These are phyloP conservation scores for Pelagophyceae sp. DNA, from an alignment of 352 stramenopile genomes.

Conservation along the genomic window DNA sequence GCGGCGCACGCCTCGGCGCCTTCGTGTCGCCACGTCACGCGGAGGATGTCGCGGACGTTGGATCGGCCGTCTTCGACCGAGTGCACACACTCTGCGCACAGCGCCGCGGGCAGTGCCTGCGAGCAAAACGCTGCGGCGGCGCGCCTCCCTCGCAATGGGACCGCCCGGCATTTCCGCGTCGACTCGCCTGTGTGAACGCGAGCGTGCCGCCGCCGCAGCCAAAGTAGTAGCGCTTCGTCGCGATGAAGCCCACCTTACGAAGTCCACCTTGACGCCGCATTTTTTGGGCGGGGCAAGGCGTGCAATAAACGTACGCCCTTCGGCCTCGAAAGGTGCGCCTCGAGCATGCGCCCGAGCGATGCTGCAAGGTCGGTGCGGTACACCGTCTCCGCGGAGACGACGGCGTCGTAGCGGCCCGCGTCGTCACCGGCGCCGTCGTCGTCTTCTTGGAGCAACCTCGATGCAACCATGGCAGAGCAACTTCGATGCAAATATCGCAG, in stretches of 20 bases:
- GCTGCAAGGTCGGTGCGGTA: slow-evolving; percentile 1
- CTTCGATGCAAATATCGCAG: not conserved
- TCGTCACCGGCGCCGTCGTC: not conserved
- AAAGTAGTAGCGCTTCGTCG: slow-evolving; percentile 21
- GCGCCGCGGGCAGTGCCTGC: not conserved
- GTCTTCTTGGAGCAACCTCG: not conserved
- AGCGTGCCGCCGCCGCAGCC: not conserved
- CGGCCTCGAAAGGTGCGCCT: not conserved
- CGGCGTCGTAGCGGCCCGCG: not conserved
- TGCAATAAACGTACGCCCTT: not conserved
- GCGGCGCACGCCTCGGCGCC: too few species aligned
- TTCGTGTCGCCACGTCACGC: not conserved
- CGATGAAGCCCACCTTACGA: slow-evolving; percentile 3
- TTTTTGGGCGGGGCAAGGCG: too few species aligned
- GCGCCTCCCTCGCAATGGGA: too few species aligned
- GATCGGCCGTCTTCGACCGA: slow-evolving; percentile 9
- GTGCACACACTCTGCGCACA: not conserved
- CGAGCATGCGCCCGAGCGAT: not conserved
- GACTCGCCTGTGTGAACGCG: not conserved
- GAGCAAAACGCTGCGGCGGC: too few species aligned
- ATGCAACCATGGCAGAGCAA: too few species aligned
- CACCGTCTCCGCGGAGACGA: slow-evolving; percentile 4
- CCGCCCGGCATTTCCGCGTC: not conserved
- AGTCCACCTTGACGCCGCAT: not conserved
- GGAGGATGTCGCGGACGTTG: slow-evolving; percentile 6